phyloP scores from a whole-genome alignment of 2,329 filamentous ascomycete genomes.

The Aspergillus aculeatinus region DNA sequence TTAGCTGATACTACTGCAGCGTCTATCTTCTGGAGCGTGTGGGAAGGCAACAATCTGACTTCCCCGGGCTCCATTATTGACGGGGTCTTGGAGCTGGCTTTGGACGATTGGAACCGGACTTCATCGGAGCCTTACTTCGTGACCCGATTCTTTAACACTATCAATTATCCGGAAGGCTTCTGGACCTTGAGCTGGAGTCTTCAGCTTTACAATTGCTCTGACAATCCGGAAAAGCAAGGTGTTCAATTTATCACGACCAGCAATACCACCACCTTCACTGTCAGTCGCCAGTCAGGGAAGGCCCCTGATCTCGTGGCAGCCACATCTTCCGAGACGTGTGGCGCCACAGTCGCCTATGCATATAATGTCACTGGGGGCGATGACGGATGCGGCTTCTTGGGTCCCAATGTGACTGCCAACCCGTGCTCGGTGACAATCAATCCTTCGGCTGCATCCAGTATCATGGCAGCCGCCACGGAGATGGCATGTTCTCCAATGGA shows the following conservation, averaged over 20 bases:
- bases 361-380: not conserved
- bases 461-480: slow-evolving; percentile 2
- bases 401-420: slow-evolving; percentile 6
- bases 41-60: not conserved
- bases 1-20: not conserved
- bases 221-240: not conserved
- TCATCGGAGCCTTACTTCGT: not conserved
- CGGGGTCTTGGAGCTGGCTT: not conserved
- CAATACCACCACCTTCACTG: not conserved
- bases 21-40: not conserved
- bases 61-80: not conserved
- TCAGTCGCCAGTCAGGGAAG: slow-evolving; percentile 1
- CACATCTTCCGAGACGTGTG: not conserved
- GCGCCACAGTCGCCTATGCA: not conserved
- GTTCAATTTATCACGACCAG: not conserved
- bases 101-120: not conserved
- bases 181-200: slow-evolving; percentile 1
- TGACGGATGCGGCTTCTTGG: not conserved
- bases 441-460: slow-evolving; percentile 2
- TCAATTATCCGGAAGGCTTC: not conserved
- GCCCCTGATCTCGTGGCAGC: not conserved
- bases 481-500: not conserved
- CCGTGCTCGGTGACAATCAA: slow-evolving; percentile 10
- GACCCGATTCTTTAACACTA: not conserved
- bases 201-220: not conserved